These are phyloP conservation scores for Pichia californica DNA, from an alignment of 805 yeast species.

Conservation along the genomic window DNA sequence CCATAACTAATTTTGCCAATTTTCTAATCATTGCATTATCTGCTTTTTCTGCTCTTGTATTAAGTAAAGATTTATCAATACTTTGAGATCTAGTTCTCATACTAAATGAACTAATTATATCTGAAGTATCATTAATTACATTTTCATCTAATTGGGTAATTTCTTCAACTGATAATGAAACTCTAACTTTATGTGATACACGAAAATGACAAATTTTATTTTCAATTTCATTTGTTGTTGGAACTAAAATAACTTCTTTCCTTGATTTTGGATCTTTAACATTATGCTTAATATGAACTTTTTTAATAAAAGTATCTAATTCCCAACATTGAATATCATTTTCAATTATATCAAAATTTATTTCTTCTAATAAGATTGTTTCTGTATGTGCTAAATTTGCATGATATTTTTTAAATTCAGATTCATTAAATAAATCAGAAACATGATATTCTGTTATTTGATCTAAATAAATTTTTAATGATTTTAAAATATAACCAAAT, in stretches of 20 bases:
- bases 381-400: constrained; percentile 12
- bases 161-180: constrained; percentile 10
- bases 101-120: constrained; percentile 11
- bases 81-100: constrained; percentile 9
- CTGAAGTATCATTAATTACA: constrained; percentile 1
- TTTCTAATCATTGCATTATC: constrained; percentile 18
- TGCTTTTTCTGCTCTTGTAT: constrained; percentile 7
- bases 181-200: constrained; percentile 19
- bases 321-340: constrained; percentile 7
- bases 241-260: constrained; percentile 14
- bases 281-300: constrained; percentile 6
- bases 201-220: constrained; percentile 15
- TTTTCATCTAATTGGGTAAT: not conserved
- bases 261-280: not conserved
- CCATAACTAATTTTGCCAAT: constrained; percentile 18
- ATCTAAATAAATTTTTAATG: constrained; percentile 17
- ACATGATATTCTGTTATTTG: constrained; percentile 20
- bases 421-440: not conserved
- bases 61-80: constrained; percentile 5
- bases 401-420: constrained; percentile 1
- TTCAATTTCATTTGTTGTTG: constrained; percentile 15
- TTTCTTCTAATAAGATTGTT: constrained; percentile 13
- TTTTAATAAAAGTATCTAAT: constrained; percentile 7
- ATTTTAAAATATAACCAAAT: constrained; percentile 16
- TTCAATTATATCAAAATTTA: constrained; percentile 1